Evolutionary conservation across 176 grass and related monocot species (phyloP).

Genomic region (Hordeum vulgare): DNA sequence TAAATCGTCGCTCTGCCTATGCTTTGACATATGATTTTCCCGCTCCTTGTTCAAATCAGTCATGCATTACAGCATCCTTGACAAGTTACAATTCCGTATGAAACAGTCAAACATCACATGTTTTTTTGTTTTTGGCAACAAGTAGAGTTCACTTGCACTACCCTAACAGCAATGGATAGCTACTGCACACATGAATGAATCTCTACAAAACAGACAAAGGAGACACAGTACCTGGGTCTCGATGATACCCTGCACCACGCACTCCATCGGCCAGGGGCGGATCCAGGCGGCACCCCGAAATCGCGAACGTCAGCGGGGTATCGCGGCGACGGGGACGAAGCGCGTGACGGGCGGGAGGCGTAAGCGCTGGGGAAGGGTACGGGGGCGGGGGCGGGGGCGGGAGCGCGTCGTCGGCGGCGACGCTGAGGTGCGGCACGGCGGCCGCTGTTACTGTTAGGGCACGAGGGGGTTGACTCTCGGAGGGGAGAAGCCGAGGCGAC

Average conservation of each 20-base stretch:
- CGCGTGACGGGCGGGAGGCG: neutral
- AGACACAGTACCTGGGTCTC: constrained; percentile 58
- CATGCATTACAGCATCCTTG: neutral
- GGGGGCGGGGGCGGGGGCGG: neutral
- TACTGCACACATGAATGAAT: neutral
- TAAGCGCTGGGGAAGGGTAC: too few relatives aligned
- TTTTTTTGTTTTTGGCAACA: neutral
- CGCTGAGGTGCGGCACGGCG: neutral
- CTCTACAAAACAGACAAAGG: neutral
- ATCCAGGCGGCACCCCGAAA: neutral
- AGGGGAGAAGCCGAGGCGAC: neutral
- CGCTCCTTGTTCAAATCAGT: neutral
- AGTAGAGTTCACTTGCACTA: neutral
- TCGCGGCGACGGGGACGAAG: neutral
- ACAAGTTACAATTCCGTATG: neutral
- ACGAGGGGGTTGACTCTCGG: neutral
- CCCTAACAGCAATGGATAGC: neutral
- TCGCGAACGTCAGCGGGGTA: neutral
- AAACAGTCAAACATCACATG: neutral
- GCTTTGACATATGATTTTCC: neutral
- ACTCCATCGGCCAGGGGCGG: constrained; percentile 47
- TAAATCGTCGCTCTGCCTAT: neutral
- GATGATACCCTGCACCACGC: constrained; percentile 84
- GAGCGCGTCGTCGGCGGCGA: neutral
- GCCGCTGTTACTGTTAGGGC: neutral